These are phyloP conservation scores for Cladophialophora psammophila DNA, from an alignment of 2,329 filamentous ascomycete species.

Conservation along the genomic window DNA sequence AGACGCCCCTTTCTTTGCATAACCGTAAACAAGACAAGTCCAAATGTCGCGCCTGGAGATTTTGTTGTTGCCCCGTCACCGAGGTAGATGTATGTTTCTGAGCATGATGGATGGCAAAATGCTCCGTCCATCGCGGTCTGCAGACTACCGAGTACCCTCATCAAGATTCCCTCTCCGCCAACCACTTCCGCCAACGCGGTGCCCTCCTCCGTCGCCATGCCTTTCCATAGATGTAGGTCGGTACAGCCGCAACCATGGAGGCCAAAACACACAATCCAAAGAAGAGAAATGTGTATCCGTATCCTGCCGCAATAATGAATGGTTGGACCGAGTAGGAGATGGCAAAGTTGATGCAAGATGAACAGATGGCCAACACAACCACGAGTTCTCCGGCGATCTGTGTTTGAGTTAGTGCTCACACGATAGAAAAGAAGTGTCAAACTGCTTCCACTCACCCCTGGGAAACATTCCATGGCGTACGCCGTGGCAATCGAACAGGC, in stretches of 20 bases:
- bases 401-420: background rate
- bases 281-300: slow-evolving; percentile 26
- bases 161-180: slow-evolving; percentile 22
- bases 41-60: no score
- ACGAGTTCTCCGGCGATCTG: slow-evolving; percentile 50
- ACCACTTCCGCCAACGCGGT: slow-evolving; percentile 21
- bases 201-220: slow-evolving; percentile 24
- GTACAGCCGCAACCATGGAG: slow-evolving; percentile 25
- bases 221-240: slow-evolving; percentile 26
- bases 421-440: background rate
- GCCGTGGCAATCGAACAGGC: slow-evolving; percentile 51
- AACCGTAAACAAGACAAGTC: no score
- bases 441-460: slow-evolving; percentile 41
- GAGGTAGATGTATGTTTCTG: no score
- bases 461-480: slow-evolving; percentile 54
- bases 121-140: background rate
- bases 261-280: slow-evolving; percentile 23
- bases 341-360: slow-evolving; percentile 42
- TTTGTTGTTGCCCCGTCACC: no score
- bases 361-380: slow-evolving; percentile 49
- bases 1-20: no score
- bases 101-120: no score
- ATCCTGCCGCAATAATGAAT: slow-evolving; percentile 45
- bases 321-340: slow-evolving; percentile 51
- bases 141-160: no score